Evolutionary conservation across 805 yeast species (phyloP), one percentile per base, ranked within the genome.

Genomic region (Starmerella stigmatis): DNA sequence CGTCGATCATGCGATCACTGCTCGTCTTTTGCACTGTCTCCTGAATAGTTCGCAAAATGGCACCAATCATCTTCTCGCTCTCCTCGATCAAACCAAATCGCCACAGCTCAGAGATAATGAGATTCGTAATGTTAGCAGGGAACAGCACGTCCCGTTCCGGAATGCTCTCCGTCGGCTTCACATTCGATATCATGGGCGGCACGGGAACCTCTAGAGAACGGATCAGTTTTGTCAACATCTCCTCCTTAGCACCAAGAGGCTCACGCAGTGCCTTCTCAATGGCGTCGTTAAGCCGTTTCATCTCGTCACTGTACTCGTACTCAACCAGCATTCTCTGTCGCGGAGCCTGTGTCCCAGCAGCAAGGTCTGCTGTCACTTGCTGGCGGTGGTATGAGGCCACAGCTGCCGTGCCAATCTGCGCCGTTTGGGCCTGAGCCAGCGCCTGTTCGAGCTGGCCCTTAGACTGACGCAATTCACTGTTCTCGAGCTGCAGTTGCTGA

Each of bases 51-150:
- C 84, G 76, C 61, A 89, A 72, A 2, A 86, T 94, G 61, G 82
- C 88, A 38, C 96, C 96, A 50, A 92, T 68, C 60, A 92, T 83
- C 46, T 78, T 79, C 68, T 92, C 97, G 60, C 89, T 79, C 64
- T 89, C 96, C 54, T 81, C 78, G 13, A 96, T 86, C 57, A 86
- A 74, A 2, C 97, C 97, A 39, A 89, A 71, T 65, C 97, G 76
- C 98, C 98, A 92, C 97, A 92, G 86, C 64, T 92, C 98, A 58
- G 94, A 80, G 52, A 89, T 70, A 27, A 89, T 81, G 53, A 92
- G 81, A 58, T 92, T 89, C 58, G 92, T 78, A 53, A 92, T 85
- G 70, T 96, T 78, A 1, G 96, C 92, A 22, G 98, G 98, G 78
- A 86, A 92, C 44, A 92, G 70, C 10, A 89, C 94, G 62, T 92